phyloP scores from a whole-genome alignment of 345 rosid genomes.

The Corchorus olitorius region DNA sequence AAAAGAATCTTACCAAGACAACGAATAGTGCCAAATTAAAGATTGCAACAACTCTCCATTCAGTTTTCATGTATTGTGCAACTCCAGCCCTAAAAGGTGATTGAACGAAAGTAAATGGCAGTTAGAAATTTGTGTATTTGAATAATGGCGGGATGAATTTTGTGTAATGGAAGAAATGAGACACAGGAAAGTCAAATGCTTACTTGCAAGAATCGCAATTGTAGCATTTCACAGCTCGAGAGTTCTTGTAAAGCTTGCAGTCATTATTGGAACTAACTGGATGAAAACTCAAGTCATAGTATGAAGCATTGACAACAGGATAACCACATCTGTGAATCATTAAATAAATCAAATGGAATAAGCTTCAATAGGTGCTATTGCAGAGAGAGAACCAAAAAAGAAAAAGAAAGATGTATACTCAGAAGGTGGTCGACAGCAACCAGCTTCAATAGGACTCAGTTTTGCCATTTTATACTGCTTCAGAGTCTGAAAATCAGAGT shows the following conservation, averaged over 20 bases:
- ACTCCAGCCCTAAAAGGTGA: conserved; percentile 78
- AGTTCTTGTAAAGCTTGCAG: conserved; percentile 81
- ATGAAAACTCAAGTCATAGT: conserved; percentile 88
- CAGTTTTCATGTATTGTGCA: conserved; percentile 92
- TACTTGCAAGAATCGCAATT: conserved; percentile 97
- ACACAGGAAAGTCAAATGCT: conserved; percentile 14
- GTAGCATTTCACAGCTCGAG: conserved; percentile 72
- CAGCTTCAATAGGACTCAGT: conserved; percentile 84
- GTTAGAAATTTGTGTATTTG: conserved; percentile 9
- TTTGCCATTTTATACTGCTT: conserved; percentile 71
- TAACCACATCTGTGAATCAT: conserved; percentile 70
- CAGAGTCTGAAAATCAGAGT: conserved; percentile 50
- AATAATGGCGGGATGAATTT: conserved; percentile 3
- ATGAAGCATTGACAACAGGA: conserved; percentile 72
- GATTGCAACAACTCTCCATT: conserved; percentile 90
- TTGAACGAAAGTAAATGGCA: background rate
- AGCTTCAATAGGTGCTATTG: background rate
- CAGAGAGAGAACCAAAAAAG: background rate
- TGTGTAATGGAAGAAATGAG: background rate
- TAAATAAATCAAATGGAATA: background rate
- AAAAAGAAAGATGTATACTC: conserved; percentile 47
- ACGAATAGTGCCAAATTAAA: conserved; percentile 70
- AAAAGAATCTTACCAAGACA: conserved; percentile 59
- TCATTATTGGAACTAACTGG: conserved; percentile 77
- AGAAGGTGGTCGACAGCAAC: conserved; percentile 94